These are phyloP conservation scores for Lentinula sp. DNA, from an alignment of 768 basidiomycete genomes.

Conservation along the genomic window DNA sequence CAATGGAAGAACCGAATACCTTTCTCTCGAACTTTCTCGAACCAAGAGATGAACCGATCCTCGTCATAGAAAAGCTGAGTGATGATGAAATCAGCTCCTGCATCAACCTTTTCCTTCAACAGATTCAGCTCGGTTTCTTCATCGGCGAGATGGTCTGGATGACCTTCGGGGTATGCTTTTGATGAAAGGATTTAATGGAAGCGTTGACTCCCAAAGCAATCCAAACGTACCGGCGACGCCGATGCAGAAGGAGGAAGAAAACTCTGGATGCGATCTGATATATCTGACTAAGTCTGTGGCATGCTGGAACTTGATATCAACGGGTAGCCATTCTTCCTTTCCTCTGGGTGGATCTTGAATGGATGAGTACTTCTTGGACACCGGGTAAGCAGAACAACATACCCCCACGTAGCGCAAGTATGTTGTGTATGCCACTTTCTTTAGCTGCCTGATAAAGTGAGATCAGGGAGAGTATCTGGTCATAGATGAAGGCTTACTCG, in stretches of 20 bases:
- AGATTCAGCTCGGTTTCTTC: constrained; percentile 62
- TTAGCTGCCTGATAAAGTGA: constrained; percentile 57
- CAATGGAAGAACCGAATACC: constrained; percentile 39
- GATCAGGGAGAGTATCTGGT: constrained; percentile 2
- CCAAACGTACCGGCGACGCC: constrained; percentile 77
- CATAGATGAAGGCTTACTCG: constrained; percentile 42
- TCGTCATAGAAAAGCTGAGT: constrained; percentile 98
- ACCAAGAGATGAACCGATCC: constrained; percentile 81
- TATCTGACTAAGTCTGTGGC: constrained; percentile 89
- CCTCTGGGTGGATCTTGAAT: constrained; percentile 83
- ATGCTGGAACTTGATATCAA: constrained; percentile 77
- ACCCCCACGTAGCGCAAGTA: constrained; percentile 93
- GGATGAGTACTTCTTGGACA: background rate
- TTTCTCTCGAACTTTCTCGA: constrained; percentile 57
- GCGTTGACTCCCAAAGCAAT: background rate
- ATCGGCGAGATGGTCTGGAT: constrained; percentile 52
- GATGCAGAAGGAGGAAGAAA: constrained; percentile 82
- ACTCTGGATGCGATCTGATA: constrained; percentile 72
- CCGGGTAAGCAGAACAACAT: constrained; percentile 12
- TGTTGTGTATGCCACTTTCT: constrained; percentile 75
- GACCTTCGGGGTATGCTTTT: constrained; percentile 87
- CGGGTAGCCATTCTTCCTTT: constrained; percentile 87
- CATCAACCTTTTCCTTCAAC: constrained; percentile 85
- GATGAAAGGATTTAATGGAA: background rate
- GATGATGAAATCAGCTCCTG: constrained; percentile 92